A percentile compares a stretch with the other conserved stretches of the same genome.
These are phyloP conservation scores for Hanseniaspora nectarophila DNA, from an alignment of 805 yeast species.

Conservation along the genomic window DNA sequence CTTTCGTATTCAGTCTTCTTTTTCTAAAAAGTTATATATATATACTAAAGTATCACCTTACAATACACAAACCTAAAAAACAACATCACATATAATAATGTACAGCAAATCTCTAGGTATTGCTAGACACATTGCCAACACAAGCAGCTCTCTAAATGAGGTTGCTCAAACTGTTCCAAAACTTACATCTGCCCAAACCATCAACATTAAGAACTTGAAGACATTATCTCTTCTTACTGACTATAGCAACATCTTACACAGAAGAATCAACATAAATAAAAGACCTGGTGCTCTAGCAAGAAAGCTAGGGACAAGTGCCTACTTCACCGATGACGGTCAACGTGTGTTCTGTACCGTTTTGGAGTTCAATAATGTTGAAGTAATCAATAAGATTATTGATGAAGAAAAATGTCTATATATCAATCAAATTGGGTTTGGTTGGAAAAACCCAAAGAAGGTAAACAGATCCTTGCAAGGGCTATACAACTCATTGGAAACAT, in stretches of 20 bases:
- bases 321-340: slow-evolving; percentile 57
- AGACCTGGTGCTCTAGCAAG: slow-evolving; percentile 79
- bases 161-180: not conserved
- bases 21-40: not conserved
- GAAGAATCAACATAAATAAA: slow-evolving; percentile 55
- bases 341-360: slow-evolving; percentile 75
- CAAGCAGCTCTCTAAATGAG: not conserved
- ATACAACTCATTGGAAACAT: slow-evolving; percentile 63
- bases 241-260: slow-evolving; percentile 27
- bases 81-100: not conserved
- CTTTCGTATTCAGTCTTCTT: not conserved
- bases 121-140: not conserved
- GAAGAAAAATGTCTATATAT: slow-evolving; percentile 73
- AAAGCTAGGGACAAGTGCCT: slow-evolving; percentile 84
- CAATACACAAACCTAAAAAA: not conserved
- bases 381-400: slow-evolving; percentile 54
- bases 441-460: slow-evolving; percentile 49
- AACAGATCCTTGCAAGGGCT: slow-evolving; percentile 60
- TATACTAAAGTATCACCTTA: too few relatives aligned
- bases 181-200: slow-evolving; percentile 3
- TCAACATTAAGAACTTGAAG: slow-evolving; percentile 8
- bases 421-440: slow-evolving; percentile 77
- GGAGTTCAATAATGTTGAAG: slow-evolving; percentile 82
- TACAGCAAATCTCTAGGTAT: not conserved
- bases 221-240: slow-evolving; percentile 3